Percentiles rank a stretch among this genome's conserved stretches.
phyloP scores from a whole-genome alignment of 2,329 filamentous ascomycete species.

The Hymenoscyphus fructigenus region DNA sequence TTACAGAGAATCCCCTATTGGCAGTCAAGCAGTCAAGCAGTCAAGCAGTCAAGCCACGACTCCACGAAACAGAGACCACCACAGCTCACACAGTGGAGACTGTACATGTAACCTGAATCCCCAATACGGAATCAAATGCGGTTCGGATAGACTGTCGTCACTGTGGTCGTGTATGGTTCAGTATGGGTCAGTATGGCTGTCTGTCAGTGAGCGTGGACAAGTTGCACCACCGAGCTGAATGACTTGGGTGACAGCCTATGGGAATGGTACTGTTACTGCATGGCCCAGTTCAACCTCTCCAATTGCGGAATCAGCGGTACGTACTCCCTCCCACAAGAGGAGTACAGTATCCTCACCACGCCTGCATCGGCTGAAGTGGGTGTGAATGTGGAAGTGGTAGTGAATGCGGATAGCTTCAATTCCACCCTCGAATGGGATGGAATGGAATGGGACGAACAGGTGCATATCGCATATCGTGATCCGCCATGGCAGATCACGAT shows the following conservation, averaged over 20 bases:
- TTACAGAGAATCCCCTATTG: background rate
- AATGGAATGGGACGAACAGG: background rate
- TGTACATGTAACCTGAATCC: background rate
- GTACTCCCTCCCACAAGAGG: background rate
- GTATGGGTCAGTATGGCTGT: too few relatives aligned
- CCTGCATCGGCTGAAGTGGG: background rate
- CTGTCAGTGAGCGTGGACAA: background rate
- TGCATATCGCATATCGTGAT: background rate
- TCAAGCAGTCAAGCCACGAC: background rate
- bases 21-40: too few relatives aligned
- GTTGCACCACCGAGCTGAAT: slow-evolving; percentile 4
- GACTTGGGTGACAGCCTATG: slow-evolving; percentile 14
- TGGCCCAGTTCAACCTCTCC: background rate
- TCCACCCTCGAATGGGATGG: background rate
- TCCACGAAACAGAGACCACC: background rate
- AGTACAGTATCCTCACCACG: background rate
- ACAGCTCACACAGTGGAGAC: background rate
- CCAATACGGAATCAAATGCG: background rate
- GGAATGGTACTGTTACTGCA: background rate
- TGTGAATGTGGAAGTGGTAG: background rate
- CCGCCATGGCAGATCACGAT: background rate
- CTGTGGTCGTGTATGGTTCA: background rate
- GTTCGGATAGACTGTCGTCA: background rate
- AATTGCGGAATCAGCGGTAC: background rate
- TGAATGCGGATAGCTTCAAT: background rate